Conservation (phyloP, 108 stramenopile genomes). For the Nitzschia sp. region DNA sequence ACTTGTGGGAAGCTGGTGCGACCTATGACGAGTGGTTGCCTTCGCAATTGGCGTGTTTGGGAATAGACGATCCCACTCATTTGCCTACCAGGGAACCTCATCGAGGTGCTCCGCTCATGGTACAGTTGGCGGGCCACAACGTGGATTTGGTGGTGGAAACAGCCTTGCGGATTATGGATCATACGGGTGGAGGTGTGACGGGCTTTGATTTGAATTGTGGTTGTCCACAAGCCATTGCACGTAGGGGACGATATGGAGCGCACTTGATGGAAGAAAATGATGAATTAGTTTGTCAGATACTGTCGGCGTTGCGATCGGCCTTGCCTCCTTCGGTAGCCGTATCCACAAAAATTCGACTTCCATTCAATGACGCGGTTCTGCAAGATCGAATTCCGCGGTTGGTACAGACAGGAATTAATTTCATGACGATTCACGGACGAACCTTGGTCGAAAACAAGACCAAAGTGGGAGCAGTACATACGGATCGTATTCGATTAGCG, state of each 20-base stretch:
- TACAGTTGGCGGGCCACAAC: constrained; percentile 95
- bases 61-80: background rate
- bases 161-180: constrained; percentile 72
- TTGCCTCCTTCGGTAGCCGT: constrained; percentile 62
- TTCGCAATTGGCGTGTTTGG: constrained; percentile 38
- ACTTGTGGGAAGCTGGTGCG: constrained; percentile 54
- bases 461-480: constrained; percentile 55
- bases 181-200: constrained; percentile 27
- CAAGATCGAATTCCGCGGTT: constrained; percentile 56
- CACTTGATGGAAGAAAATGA: constrained; percentile 90
- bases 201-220: constrained; percentile 96
- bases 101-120: constrained; percentile 59
- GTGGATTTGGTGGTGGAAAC: constrained; percentile 74
- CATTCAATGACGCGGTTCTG: constrained; percentile 37
- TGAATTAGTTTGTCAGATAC: constrained; percentile 48
- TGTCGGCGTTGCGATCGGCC: constrained; percentile 51
- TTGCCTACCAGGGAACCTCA: background rate
- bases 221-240: constrained; percentile 96
- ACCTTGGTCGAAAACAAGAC: constrained; percentile 92
- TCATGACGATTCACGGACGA: constrained; percentile 96
- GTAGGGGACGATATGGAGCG: constrained; percentile 94
- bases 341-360: constrained; percentile 83
- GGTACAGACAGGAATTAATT: constrained; percentile 81
- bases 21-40: constrained; percentile 22
- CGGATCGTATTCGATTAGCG: constrained; percentile 57